Evolutionary conservation across 2,329 filamentous ascomycete species (phyloP).

Genomic region (Chlorencoelia australis): DNA sequence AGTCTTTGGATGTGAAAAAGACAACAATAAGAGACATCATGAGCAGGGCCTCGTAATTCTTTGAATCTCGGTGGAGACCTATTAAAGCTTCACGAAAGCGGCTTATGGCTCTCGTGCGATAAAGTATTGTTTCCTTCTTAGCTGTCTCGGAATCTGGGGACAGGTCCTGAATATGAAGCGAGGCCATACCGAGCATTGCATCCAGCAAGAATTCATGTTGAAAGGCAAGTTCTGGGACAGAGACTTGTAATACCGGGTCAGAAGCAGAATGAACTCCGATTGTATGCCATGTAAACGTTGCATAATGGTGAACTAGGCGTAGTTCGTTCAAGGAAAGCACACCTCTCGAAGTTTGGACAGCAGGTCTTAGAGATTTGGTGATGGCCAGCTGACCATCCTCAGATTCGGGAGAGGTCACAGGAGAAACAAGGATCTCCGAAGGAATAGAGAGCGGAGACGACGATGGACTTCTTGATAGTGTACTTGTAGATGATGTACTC

Average conservation of each 20-base stretch:
- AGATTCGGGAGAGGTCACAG: too few species aligned
- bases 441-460: too few species aligned
- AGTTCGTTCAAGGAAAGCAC: conserved; percentile 17
- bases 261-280: conserved; percentile 12
- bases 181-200: conserved; percentile 22
- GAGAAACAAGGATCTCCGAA: too few species aligned
- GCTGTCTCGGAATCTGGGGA: conserved; percentile 9
- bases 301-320: conserved; percentile 24
- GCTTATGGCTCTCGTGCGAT: conserved; percentile 17
- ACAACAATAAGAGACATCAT: conserved; percentile 21
- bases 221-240: conserved; percentile 22
- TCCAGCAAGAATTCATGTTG: conserved; percentile 22
- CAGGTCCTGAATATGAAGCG: conserved; percentile 19
- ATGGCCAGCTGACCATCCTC: too few species aligned
- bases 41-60: conserved; percentile 20
- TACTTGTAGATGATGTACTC: too few species aligned
- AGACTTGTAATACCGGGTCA: conserved; percentile 11
- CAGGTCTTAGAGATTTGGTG: conserved; percentile 6
- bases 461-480: too few species aligned
- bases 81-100: conserved; percentile 18
- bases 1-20: conserved; percentile 16
- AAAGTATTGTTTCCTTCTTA: conserved; percentile 15
- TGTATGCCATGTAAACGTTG: conserved; percentile 14
- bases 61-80: conserved; percentile 7
- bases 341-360: conserved; percentile 11